These are phyloP conservation scores for Clavispora phyllophila DNA, from an alignment of 805 yeast genomes.

Conservation along the genomic window DNA sequence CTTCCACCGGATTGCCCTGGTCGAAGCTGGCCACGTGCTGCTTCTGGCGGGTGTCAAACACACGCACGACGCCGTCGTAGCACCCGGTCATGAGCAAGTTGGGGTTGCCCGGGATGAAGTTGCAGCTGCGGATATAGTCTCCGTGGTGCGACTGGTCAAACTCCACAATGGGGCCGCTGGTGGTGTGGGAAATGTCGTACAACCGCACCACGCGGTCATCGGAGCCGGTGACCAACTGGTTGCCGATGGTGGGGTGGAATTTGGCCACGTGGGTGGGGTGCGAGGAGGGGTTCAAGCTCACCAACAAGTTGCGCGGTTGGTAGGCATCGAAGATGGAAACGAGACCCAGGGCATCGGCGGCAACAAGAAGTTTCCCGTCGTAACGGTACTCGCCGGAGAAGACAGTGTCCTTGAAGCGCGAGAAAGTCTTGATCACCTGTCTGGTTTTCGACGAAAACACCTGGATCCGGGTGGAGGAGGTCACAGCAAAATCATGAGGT, in stretches of 20 bases:
- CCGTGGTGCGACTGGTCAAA: conserved; percentile 62
- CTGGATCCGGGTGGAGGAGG: conserved; percentile 87
- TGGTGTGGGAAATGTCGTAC: conserved; percentile 78
- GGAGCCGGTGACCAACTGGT: conserved; percentile 78
- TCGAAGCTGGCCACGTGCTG: conserved; percentile 60
- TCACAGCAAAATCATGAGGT: conserved; percentile 90
- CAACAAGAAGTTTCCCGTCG: conserved; percentile 88
- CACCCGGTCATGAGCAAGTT: conserved; percentile 88
- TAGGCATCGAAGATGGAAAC: conserved; percentile 86
- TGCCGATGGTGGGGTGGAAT: conserved; percentile 74
- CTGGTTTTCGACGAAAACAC: conserved; percentile 91
- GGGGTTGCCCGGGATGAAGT: conserved; percentile 69
- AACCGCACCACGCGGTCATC: conserved; percentile 85
- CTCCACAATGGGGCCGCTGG: conserved; percentile 62
- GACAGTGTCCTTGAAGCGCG: conserved; percentile 86
- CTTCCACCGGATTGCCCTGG: conserved; percentile 80
- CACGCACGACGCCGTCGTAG: conserved; percentile 80
- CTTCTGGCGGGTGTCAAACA: conserved; percentile 71
- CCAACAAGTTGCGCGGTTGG: conserved; percentile 71
- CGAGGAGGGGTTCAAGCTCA: conserved; percentile 74
- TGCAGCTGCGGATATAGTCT: conserved; percentile 83
- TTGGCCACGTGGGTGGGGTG: conserved; percentile 93
- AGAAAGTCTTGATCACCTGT: conserved; percentile 80
- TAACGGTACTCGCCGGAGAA: conserved; percentile 85
- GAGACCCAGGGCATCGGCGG: conserved; percentile 92